Evolutionary conservation across 2,329 filamentous ascomycete species (phyloP).

Genomic region (Curvularia eragrostidis): DNA sequence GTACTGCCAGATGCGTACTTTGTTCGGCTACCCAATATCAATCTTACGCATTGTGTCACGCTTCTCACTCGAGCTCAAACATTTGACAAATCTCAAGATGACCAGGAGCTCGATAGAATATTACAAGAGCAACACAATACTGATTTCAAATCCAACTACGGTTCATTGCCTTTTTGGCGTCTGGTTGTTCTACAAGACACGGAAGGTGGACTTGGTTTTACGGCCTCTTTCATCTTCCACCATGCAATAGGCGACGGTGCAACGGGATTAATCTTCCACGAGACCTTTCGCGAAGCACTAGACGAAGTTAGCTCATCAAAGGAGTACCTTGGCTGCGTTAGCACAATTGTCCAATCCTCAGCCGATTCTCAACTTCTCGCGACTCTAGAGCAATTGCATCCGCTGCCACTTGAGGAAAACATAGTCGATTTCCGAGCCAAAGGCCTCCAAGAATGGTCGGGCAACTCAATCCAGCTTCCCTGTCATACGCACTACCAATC

Average conservation of each 20-base stretch:
- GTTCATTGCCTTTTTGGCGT: conserved; percentile 50
- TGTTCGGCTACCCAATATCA: background rate
- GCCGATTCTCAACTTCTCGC: conserved; percentile 40
- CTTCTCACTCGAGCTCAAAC: background rate
- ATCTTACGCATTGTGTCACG: background rate
- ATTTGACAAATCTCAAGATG: background rate
- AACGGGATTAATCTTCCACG: conserved; percentile 54
- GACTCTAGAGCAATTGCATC: conserved; percentile 50
- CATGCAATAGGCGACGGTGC: conserved; percentile 55
- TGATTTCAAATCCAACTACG: conserved; percentile 39
- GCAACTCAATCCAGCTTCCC: conserved; percentile 25
- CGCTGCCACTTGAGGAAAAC: conserved; percentile 40
- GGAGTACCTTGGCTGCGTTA: conserved; percentile 16
- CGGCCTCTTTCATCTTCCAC: conserved; percentile 54
- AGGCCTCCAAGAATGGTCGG: conserved; percentile 28
- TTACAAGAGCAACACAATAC: conserved; percentile 52
- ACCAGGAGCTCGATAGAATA: conserved; percentile 47
- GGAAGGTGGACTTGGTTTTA: conserved; percentile 39
- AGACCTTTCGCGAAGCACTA: conserved; percentile 48
- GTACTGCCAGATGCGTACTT: background rate
- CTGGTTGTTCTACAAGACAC: conserved; percentile 45
- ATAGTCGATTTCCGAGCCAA: background rate
- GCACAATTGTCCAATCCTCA: background rate
- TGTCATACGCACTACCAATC: conserved; percentile 36
- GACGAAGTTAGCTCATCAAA: conserved; percentile 11